Base-by-base conservation (phyloP, 2,329 filamentous ascomycete species). In the Sclerotinia nivalis region DNA sequence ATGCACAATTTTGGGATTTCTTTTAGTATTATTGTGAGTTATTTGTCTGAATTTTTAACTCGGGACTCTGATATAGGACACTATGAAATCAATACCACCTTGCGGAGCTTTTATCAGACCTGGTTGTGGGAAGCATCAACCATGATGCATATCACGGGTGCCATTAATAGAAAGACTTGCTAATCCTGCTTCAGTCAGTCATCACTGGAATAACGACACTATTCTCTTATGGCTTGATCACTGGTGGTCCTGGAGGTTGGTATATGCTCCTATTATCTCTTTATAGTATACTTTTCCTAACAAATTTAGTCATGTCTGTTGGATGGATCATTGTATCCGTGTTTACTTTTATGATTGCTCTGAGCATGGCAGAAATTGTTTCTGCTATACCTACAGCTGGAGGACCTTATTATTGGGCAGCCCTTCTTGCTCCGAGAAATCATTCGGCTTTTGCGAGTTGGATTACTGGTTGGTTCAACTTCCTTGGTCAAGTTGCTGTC, bases 1-100 rank as follows among this genome's bases (percentile, higher is more conserved):
- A 79, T 84, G 66, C 86, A 88, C 74, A 88, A 88, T 75, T 88
- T 88, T 79, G 86, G 86, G 40, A 85, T 88, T 9, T 88, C 85
- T 0, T 88, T 88, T 76, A 87, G 85, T 8, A 88, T 88, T 73
- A 88, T 88, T 75, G 84, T 86, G 75, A 72, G 83, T 78, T 52
- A 10, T 34, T 50, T 49, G 25, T 18, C 9, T 31, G 6, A 25
- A n/a, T 1, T 18, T 22, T 31, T 47, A 13, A 8, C 31, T n/a
- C 47, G 18, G 13, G 8, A 13, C 34, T 52, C 12, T 8, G 22
- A 20, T 34, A 40, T 40, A 15, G 25, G 31, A 47, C 40, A 52
- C 34, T 50, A 18, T 34, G 10, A 37, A 25, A 49, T 13, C 9
- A 28, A 25, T 25, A 40, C 15, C 2, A 31, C 28, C 25, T 12